These are phyloP conservation scores for Metschnikowia lachancei DNA, from an alignment of 805 yeast genomes.

Conservation along the genomic window DNA sequence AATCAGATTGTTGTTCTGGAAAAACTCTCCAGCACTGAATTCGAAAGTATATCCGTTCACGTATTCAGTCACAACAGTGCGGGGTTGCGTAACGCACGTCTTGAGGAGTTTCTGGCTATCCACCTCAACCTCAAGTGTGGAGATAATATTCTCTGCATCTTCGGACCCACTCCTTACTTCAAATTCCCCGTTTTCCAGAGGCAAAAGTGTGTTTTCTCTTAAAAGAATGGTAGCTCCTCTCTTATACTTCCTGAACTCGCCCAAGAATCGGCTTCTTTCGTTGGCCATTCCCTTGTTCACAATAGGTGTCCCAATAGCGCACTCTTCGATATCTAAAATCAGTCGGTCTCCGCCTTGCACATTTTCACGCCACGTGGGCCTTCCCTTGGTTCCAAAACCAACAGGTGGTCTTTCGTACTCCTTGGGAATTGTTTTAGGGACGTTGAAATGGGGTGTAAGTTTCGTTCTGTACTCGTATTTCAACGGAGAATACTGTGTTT, in stretches of 20 bases:
- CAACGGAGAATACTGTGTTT: conserved; percentile 74
- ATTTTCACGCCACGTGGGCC: conserved; percentile 61
- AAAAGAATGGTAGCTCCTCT: conserved; percentile 85
- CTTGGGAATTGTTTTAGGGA: conserved; percentile 53
- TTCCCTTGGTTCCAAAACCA: conserved; percentile 88
- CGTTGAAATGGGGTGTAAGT: conserved; percentile 90
- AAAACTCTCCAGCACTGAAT: conserved; percentile 92
- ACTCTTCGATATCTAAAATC: conserved; percentile 89
- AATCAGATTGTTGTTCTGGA: conserved; percentile 89
- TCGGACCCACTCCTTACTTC: conserved; percentile 45
- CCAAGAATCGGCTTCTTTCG: conserved; percentile 59
- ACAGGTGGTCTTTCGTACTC: conserved; percentile 57
- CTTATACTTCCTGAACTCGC: conserved; percentile 48
- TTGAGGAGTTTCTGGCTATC: conserved; percentile 41
- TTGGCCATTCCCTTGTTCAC: conserved; percentile 70
- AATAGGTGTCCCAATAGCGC: conserved; percentile 81
- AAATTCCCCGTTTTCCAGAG: conserved; percentile 25
- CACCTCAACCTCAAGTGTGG: conserved; percentile 26
- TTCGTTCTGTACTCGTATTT: conserved; percentile 82
- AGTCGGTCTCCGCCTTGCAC: conserved; percentile 57
- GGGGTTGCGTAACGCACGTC: conserved; percentile 74
- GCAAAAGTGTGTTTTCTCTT: conserved; percentile 66
- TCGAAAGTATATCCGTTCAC: conserved; percentile 74
- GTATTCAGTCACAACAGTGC: conserved; percentile 76
- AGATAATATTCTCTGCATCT: conserved; percentile 32